phyloP scores from a whole-genome alignment of 1,284 basidiomycete genomes.

The Chalciporus sp. region DNA sequence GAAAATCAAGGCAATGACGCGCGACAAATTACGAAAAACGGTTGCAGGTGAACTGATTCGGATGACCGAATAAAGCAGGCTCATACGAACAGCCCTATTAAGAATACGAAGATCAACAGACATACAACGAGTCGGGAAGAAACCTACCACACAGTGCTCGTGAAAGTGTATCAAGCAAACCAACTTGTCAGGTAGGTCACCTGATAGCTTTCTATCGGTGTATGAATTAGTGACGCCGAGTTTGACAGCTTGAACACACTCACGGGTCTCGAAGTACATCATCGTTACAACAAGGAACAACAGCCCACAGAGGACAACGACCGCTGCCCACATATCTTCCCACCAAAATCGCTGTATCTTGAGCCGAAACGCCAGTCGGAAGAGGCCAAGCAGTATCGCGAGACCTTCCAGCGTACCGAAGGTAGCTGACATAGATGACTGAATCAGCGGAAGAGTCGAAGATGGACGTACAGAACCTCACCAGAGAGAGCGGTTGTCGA shows the following conservation, averaged over 20 bases:
- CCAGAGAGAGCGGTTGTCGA: too few species aligned
- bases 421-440: too few species aligned
- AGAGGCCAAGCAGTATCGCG: too few species aligned
- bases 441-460: too few species aligned
- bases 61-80: constrained; percentile 15
- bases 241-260: neutral
- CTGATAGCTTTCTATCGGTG: neutral
- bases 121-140: neutral
- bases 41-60: constrained; percentile 5
- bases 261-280: neutral
- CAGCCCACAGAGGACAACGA: neutral
- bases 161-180: neutral
- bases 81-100: constrained; percentile 18
- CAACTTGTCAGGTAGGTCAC: neutral
- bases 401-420: too few species aligned
- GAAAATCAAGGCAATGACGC: constrained; percentile 4
- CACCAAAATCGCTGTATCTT: constrained; percentile 19
- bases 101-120: too few species aligned
- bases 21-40: neutral
- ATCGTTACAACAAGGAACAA: neutral
- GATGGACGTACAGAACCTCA: too few species aligned
- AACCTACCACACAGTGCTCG: constrained; percentile 11
- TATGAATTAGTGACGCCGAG: too few species aligned
- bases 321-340: constrained; percentile 14
- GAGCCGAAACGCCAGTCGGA: too few species aligned